Evolutionary conservation across 768 basidiomycete genomes (phyloP).

Genomic region (Tricholoma terreum): DNA sequence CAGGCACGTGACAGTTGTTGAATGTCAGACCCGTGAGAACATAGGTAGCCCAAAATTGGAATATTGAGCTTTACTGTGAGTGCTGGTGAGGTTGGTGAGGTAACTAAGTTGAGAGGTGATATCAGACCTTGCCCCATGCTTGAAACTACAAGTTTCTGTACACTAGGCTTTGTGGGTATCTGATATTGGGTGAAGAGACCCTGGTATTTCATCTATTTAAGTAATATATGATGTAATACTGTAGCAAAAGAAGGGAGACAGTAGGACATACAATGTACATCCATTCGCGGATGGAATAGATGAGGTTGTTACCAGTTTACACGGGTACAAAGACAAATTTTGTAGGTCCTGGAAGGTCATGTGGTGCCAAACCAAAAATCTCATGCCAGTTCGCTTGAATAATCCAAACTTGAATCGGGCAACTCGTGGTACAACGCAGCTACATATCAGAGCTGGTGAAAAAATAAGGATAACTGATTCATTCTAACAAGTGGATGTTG

Average conservation of each 20-base stretch:
- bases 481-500: neutral
- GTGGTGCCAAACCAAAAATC: neutral
- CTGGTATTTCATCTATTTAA: too few relatives aligned
- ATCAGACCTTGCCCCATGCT: too few relatives aligned
- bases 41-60: too few relatives aligned
- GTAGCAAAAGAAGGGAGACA: neutral
- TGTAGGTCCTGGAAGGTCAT: neutral
- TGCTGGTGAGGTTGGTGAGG: too few relatives aligned
- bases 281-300: too few relatives aligned
- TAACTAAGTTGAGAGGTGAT: too few relatives aligned
- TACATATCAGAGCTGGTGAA: constrained; percentile 61
- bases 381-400: constrained; percentile 37
- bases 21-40: too few relatives aligned
- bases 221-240: constrained; percentile 2
- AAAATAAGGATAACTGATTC: constrained; percentile 9
- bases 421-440: constrained; percentile 59
- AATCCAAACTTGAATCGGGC: constrained; percentile 81
- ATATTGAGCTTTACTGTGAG: too few relatives aligned
- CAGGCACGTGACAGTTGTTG: too few relatives aligned
- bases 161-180: too few relatives aligned
- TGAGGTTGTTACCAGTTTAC: neutral
- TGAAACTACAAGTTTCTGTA: too few relatives aligned
- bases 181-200: too few relatives aligned
- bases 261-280: constrained; percentile 2
- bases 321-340: neutral